phyloP scores from a whole-genome alignment of 176 grass and related monocot species.

The Carex pumila region DNA sequence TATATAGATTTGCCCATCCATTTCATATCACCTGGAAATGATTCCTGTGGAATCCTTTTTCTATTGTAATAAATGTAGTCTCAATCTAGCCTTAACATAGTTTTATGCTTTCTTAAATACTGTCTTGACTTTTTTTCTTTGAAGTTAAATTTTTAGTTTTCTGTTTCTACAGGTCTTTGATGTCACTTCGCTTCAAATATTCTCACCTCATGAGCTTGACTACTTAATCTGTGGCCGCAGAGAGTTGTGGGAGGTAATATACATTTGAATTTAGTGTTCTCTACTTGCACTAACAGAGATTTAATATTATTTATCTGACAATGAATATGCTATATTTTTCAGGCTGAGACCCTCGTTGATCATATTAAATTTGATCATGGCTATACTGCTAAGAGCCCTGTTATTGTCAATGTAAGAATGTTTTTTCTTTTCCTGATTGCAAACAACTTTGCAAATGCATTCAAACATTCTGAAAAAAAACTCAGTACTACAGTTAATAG shows the following conservation, averaged over 20 bases:
- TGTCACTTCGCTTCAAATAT: conserved; percentile 69
- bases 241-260: conserved; percentile 79
- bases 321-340: conserved; percentile 3
- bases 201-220: conserved; percentile 77
- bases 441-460: not conserved
- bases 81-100: not conserved
- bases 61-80: not conserved
- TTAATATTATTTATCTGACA: conserved; percentile 4
- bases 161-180: conserved; percentile 63
- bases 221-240: conserved; percentile 66
- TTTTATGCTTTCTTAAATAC: not conserved
- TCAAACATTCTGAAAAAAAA: not conserved
- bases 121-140: not conserved
- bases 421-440: not conserved
- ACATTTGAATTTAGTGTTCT: not conserved
- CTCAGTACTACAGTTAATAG: not conserved
- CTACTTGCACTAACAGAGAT: conserved; percentile 5
- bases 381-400: conserved; percentile 80
- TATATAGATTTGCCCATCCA: not conserved
- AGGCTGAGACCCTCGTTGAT: conserved; percentile 69
- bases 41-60: not conserved
- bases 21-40: not conserved
- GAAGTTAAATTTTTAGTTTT: not conserved
- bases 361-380: conserved; percentile 98
- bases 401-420: conserved; percentile 63